Base-by-base conservation (phyloP, 192 early-diverging fungal species). In the Rhizophagus prolifer region DNA sequence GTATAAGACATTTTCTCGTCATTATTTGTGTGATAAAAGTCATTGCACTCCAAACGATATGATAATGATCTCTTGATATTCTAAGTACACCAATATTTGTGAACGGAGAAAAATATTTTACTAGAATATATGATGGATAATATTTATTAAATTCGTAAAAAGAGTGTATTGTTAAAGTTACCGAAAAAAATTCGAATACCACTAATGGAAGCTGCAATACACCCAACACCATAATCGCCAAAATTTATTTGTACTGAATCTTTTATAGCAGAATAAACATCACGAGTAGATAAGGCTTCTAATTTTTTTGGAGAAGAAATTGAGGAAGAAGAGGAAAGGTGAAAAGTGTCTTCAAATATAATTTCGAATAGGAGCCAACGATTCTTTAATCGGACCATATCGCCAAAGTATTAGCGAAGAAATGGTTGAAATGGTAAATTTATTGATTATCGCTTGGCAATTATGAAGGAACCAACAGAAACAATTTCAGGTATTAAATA, bases 371-470 rank as follows among this genome's bases (percentile, higher is more conserved):
- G 71, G 14, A 86, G 65, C 79, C 84, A 86, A 70, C 85, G 81
- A 67, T 86, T 82, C 80, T 86, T 86, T 82, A 86, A 86, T 59
- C 85, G 81, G 23, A 86, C 85, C 85, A 86, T 86, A 44, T 38
- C 38, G 6, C 0, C 38, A 31, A 31, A 31, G n/a, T n/a, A n/a
- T 34, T 34, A 44, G 41, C 1, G 4, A 2, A 10, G 2, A 10
- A 44, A 36, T 7, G 0, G 5, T 7, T 38, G 7, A 8, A 38
- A 38, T 38, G 6, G 7, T 44, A 44, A 10, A 44, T 44, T 44
- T 12, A 44, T 5, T 44, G 10, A 44, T 44, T 44, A 44, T 44
- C 41, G 12, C 10, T 1, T 44, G 41, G 6, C 38, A 0, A 38
- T n/a, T n/a, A n/a, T n/a, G n/a, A n/a, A n/a, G n/a, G n/a, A n/a